Evolutionary conservation across 225 moss, liverwort and hornwort species (phyloP), one percentile per base, ranked within the genome.

Genomic region (Bryum argenteum): DNA sequence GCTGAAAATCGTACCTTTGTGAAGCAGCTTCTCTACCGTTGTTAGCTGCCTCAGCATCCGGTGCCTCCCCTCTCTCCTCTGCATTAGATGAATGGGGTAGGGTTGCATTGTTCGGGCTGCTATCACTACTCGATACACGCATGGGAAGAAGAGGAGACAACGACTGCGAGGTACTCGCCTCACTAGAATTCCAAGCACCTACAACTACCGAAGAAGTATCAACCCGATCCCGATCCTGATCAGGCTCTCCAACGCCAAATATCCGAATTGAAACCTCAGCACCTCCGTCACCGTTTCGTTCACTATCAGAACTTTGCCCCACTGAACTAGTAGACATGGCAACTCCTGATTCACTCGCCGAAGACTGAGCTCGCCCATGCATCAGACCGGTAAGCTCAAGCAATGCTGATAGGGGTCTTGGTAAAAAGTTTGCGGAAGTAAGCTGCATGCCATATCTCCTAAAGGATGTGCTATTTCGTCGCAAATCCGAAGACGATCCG

Each of bases 361-460:
- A 73, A 61, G 87, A 54, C 69, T 93, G 87, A 65, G 87, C 89
- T 70, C 90, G 81, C 28, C 93, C 87, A 39, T 84, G 83, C 83
- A 93, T 89, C 21, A 93, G 70, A 48, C 93, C 93, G 44, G 89
- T 89, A 58, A 87, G 85, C 80, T 93, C 93, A 33, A 93, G 90
- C 45, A 93, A 75, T 21, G 93, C 90, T 14, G 90, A 87, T 54
- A 93, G 68, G 67, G 93, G 93, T 54, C 82, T 85, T 6, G 93
- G 93, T 64, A 93, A 75, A 58, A 93, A 87, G 72, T 85, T 89
- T 18, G 84, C 84, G 9, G 93, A 85, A 10, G 90, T 85, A 59
- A 93, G 90, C 64, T 90, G 93, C 93, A 93, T 90, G 48, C 93
- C 93, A 81, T 89, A 93, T 79, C 93, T 85, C 74, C 93, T 90